Conservation (phyloP, 768 basidiomycete genomes). For the Hortiboletus flavorubellus region DNA sequence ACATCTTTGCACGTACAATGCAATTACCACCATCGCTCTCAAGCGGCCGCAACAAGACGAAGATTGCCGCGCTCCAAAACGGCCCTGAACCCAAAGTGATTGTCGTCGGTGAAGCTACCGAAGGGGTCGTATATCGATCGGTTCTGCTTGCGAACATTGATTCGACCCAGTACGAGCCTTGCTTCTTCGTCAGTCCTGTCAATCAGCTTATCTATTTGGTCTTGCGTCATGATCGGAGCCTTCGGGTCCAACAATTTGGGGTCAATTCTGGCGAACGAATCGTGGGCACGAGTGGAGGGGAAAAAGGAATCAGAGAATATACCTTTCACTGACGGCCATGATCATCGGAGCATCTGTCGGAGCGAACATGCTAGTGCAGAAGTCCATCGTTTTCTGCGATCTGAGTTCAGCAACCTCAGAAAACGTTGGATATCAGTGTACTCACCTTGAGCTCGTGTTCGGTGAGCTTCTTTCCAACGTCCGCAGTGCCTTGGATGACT, state of each 20-base stretch:
- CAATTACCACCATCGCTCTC: not conserved
- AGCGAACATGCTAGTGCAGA: conserved; percentile 1
- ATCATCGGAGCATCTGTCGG: conserved; percentile 6
- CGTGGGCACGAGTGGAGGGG: not conserved
- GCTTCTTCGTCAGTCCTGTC: conserved; percentile 8
- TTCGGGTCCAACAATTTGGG: not conserved
- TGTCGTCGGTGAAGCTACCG: conserved; percentile 9
- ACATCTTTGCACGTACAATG: too few species aligned
- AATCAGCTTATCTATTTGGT: not conserved
- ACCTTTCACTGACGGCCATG: conserved; percentile 1
- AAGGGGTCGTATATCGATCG: conserved; percentile 13
- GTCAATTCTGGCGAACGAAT: not conserved
- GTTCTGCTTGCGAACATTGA: conserved; percentile 16
- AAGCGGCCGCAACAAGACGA: not conserved
- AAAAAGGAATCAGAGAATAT: not conserved
- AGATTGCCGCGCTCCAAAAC: conserved; percentile 4
- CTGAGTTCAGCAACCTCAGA: not conserved
- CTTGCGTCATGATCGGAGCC: not conserved
- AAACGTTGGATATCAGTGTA: not conserved
- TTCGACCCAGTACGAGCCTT: conserved; percentile 6
- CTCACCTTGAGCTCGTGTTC: conserved; percentile 7
- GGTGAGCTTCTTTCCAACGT: conserved; percentile 2
- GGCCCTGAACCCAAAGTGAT: conserved; percentile 10
- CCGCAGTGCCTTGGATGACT: conserved; percentile 10
- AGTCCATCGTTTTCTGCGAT: conserved; percentile 11